These are phyloP conservation scores for Trapa incisa DNA, from an alignment of 345 rosid genomes.

Conservation along the genomic window DNA sequence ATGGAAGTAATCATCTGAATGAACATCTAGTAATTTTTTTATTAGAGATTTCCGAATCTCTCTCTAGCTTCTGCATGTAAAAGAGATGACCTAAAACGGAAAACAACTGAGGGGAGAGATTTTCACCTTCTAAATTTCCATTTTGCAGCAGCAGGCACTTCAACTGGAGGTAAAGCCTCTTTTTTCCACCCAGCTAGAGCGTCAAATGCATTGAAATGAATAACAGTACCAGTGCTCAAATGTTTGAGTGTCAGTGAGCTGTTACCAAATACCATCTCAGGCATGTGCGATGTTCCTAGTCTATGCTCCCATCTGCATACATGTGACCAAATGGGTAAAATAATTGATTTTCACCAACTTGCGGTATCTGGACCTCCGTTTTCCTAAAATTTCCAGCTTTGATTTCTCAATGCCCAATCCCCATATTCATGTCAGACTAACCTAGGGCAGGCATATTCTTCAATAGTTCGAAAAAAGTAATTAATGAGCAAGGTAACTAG, in stretches of 20 bases:
- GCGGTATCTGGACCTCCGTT: not conserved
- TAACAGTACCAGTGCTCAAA: constrained; percentile 35
- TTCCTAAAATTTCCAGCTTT: not conserved
- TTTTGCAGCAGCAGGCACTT: constrained; percentile 86
- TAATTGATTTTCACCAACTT: not conserved
- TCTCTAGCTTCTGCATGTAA: not conserved
- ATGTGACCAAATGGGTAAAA: not conserved
- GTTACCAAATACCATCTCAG: constrained; percentile 91
- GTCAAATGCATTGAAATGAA: constrained; percentile 81
- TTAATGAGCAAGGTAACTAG: not conserved
- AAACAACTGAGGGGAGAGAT: not conserved
- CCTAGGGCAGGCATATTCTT: not conserved
- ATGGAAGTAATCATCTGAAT: not conserved
- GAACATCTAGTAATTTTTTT: not conserved
- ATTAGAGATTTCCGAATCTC: not conserved
- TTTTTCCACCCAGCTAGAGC: constrained; percentile 77
- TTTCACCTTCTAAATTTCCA: constrained; percentile 87
- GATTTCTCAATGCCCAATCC: not conserved
- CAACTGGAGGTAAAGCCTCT: constrained; percentile 80
- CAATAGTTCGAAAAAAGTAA: not conserved
- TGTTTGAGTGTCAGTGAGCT: constrained; percentile 57
- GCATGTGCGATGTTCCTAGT: constrained; percentile 70
- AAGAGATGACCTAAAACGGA: not conserved
- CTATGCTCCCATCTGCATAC: constrained; percentile 64
- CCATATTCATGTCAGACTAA: not conserved